Evolutionary conservation across 331 rosid species (phyloP).

Genomic region (Quercus tomentella): DNA sequence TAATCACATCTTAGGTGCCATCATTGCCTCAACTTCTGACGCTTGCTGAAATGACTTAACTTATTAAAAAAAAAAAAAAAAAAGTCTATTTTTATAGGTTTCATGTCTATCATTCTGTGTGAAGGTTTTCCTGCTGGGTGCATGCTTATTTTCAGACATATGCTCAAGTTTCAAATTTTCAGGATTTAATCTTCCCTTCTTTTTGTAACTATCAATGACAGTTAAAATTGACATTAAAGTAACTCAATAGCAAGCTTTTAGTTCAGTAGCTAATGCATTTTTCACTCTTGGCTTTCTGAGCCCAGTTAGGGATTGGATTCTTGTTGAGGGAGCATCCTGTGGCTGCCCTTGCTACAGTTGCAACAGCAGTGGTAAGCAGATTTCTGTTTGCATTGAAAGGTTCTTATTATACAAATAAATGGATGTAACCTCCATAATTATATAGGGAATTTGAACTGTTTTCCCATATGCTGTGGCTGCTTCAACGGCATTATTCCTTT

Average conservation of each 20-base stretch:
- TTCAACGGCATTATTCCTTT: slow-evolving; percentile 54
- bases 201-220: neutral
- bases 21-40: neutral
- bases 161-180: neutral
- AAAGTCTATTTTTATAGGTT: neutral
- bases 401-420: slow-evolving; percentile 5
- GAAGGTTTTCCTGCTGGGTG: neutral
- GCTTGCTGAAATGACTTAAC: neutral
- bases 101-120: neutral
- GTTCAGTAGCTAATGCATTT: neutral
- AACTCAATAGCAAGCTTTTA: neutral
- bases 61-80: too few species aligned
- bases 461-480: slow-evolving; percentile 59
- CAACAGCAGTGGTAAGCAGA: slow-evolving; percentile 49
- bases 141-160: neutral
- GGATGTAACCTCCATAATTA: slow-evolving; percentile 10
- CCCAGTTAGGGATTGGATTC: slow-evolving; percentile 56
- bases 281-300: slow-evolving; percentile 6
- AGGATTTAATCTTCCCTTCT: neutral
- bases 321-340: slow-evolving; percentile 58
- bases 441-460: slow-evolving; percentile 58
- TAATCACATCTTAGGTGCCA: neutral
- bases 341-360: slow-evolving; percentile 61
- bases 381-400: neutral
- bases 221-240: neutral